phyloP scores from a whole-genome alignment of 2,329 filamentous ascomycete genomes.

The Colletotrichum spaethianum region DNA sequence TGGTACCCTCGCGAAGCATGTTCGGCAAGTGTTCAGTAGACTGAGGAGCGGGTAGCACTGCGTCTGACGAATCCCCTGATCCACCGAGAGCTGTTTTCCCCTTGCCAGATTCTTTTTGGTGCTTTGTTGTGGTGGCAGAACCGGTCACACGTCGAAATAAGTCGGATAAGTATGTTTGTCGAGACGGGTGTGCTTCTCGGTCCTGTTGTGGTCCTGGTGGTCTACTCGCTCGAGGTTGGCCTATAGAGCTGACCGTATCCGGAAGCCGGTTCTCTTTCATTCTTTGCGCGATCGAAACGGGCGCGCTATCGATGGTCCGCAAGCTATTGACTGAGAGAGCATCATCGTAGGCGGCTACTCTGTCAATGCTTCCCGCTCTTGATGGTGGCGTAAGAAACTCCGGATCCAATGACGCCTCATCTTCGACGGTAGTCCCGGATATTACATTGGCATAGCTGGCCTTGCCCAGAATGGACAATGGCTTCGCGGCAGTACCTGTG shows the following conservation, averaged over 20 bases:
- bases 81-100: not conserved
- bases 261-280: not conserved
- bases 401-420: constrained; percentile 37
- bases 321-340: constrained; percentile 46
- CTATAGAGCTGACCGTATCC: not conserved
- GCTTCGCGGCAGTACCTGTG: constrained; percentile 46
- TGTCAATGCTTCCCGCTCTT: constrained; percentile 32
- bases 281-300: not conserved
- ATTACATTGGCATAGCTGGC: constrained; percentile 52
- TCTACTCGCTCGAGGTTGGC: not conserved
- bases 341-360: constrained; percentile 44
- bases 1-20: constrained; percentile 42
- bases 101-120: not conserved
- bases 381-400: constrained; percentile 43
- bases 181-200: not conserved
- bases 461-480: constrained; percentile 48
- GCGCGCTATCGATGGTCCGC: constrained; percentile 13
- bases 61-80: not conserved
- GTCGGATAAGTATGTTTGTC: not conserved
- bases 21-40: not conserved
- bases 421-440: constrained; percentile 40
- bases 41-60: not conserved
- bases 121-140: constrained; percentile 2
- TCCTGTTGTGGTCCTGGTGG: not conserved
- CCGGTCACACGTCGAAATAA: not conserved